phyloP scores from a whole-genome alignment of 2,329 filamentous ascomycete species.

The Penicillium janthinellum region DNA sequence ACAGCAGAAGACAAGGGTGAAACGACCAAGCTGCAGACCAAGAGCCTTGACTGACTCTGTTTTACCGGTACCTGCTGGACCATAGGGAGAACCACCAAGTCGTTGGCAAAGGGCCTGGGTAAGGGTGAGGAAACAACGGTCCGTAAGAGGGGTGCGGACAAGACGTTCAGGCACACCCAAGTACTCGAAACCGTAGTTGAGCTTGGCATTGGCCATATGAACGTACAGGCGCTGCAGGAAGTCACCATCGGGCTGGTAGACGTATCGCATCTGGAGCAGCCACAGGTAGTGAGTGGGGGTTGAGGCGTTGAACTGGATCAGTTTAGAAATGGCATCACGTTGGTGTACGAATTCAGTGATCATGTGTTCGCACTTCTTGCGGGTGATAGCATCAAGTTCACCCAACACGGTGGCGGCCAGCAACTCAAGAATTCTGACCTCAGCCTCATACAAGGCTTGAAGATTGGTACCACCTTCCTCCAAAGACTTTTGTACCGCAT shows the following conservation, averaged over 20 bases:
- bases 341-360: conserved; percentile 99
- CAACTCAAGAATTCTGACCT: conserved; percentile 80
- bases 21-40: conserved; percentile 92
- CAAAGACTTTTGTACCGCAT: conserved; percentile 77
- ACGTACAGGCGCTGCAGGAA: conserved; percentile 80
- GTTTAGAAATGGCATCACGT: conserved; percentile 86
- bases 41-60: conserved; percentile 98
- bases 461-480: conserved; percentile 70
- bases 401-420: conserved; percentile 87
- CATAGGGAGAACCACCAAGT: conserved; percentile 94
- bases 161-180: conserved; percentile 94
- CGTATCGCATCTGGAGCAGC: conserved; percentile 96
- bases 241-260: conserved; percentile 81
- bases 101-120: conserved; percentile 94
- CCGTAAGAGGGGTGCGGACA: conserved; percentile 93
- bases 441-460: conserved; percentile 72
- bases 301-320: conserved; percentile 73
- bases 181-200: conserved; percentile 98
- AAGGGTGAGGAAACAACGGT: conserved; percentile 96
- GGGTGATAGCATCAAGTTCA: conserved; percentile 80
- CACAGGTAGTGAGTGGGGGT: conserved; percentile 83
- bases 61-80: conserved; percentile 96
- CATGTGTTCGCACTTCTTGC: conserved; percentile 97
- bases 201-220: conserved; percentile 93
- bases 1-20: conserved; percentile 98